These are phyloP conservation scores for Triticum aestivum DNA, from an alignment of 176 grass and related monocot genomes.

Conservation along the genomic window IWGSC_CS_RefSeq_v2.1 NC_057799.1:155072656-155073155, in stretches of 20 bases:
- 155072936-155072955: constrained; percentile 39
- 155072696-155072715: neutral
- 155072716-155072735: too few species aligned
- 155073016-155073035: neutral
- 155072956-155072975: constrained; percentile 12
- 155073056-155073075: neutral
- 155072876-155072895: constrained; percentile 66
- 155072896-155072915: constrained; percentile 52
- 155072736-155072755: neutral
- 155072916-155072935: constrained; percentile 21
- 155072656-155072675: too few species aligned
- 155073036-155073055: neutral
- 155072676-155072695: neutral
- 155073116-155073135: neutral
- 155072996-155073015: neutral
- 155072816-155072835: neutral
- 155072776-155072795: neutral
- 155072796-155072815: neutral
- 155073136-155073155: neutral
- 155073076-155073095: neutral
- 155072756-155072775: neutral
- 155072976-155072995: constrained; percentile 26
- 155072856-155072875: constrained; percentile 1
- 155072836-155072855: neutral
- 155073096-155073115: neutral